Evolutionary conservation across 164 flowering plant genomes (phyloP), one percentile per base, ranked within the genome.

Genomic region (Vitis riparia): DNA sequence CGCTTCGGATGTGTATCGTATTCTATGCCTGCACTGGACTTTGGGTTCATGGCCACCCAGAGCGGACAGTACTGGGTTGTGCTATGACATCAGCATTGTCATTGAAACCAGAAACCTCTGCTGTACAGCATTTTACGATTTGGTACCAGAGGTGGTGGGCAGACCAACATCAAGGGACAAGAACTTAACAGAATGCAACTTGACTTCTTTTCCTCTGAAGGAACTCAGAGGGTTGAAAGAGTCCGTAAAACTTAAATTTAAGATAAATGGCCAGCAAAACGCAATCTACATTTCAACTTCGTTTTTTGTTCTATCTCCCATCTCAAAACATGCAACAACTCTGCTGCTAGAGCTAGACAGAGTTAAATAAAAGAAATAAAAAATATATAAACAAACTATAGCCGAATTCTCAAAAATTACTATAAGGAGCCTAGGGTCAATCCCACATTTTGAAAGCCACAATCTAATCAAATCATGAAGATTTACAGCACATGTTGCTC

Each of bases 401-500:
- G 1, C 76, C 68, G 60, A 67, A 64, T 56, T 60, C 10, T 44
- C 55, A 74, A 76, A 70, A 67, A 61, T 62, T 74, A 70, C 67
- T 64, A 55, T 23, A 30, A 13, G 29, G 32, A 59, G 27, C 13
- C 12, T 11, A 51, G 37, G 63, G 52, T 10, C 65, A 49, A 29
- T 59, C 17, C 9, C 16, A 67, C 13, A 62, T 13, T 44, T 32
- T 9, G 49, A 44, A 62, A 32, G 7, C 15, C 16, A 60, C 9
- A 51, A 12, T 48, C 29, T 32, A 66, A 48, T 23, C 49, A 47
- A n/a, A 71, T 76, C 71, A 84, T 12, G 62, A 78, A 32, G 84
- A 76, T 48, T 17, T 69, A 73, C 91, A 87, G 68, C 91, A 87
- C 86, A 80, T 76, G 10, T 59, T 83, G 69, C 76, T 84, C 84